These are phyloP conservation scores for Bryum argenteum DNA, from an alignment of 225 moss, liverwort and hornwort species.

Conservation along the genomic window DNA sequence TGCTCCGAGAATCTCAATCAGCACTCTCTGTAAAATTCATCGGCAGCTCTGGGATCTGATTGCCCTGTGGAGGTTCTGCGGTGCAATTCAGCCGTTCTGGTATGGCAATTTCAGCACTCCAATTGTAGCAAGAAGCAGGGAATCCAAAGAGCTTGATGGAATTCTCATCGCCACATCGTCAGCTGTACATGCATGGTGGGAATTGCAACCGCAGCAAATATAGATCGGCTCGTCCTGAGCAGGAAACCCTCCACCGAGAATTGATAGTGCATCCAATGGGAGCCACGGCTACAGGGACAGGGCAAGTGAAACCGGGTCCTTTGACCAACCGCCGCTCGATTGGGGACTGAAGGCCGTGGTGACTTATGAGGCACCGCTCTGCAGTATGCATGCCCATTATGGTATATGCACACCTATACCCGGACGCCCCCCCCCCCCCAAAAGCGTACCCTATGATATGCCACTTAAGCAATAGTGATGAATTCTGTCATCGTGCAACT, in stretches of 20 bases:
- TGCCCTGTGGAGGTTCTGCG: background rate
- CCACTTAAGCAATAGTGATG: too few relatives aligned
- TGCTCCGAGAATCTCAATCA: background rate
- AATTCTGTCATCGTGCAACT: too few relatives aligned
- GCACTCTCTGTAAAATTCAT: conserved; percentile 2
- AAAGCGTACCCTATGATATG: too few relatives aligned
- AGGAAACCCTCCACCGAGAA: background rate
- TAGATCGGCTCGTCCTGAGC: background rate
- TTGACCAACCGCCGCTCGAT: conserved; percentile 19
- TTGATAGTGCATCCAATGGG: background rate
- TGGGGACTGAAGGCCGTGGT: background rate
- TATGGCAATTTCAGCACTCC: background rate
- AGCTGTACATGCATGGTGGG: background rate
- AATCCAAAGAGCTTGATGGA: background rate
- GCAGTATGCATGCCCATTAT: too few relatives aligned
- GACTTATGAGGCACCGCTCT: background rate
- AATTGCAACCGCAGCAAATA: background rate
- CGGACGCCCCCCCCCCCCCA: too few relatives aligned
- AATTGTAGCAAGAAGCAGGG: background rate
- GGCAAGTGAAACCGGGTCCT: conserved; percentile 13
- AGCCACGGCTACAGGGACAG: background rate
- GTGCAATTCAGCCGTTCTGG: conserved; percentile 6
- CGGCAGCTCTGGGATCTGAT: background rate
- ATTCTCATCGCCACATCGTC: background rate
- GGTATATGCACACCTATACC: too few relatives aligned